phyloP scores from a whole-genome alignment of 1,284 basidiomycete species.

The Ustilago shanxiensis region DNA sequence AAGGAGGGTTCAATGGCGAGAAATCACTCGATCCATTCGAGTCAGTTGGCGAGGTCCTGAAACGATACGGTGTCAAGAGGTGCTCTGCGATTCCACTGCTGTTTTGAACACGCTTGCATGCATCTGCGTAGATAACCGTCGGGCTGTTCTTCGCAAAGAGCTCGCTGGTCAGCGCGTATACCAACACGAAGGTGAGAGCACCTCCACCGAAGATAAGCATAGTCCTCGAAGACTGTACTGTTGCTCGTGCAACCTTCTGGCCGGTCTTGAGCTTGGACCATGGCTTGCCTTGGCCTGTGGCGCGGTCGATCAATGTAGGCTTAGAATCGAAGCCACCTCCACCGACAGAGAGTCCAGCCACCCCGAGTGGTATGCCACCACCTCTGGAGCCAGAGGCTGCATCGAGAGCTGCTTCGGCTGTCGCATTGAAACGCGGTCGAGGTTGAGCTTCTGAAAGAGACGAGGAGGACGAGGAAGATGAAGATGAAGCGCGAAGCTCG shows the following conservation, averaged over 20 bases:
- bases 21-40: conserved; percentile 41
- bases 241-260: conserved; percentile 87
- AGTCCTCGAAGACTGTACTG: conserved; percentile 79
- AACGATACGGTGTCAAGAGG: conserved; percentile 60
- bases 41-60: conserved; percentile 51
- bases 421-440: conserved; percentile 42
- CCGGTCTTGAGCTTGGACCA: conserved; percentile 85
- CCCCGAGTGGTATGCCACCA: conserved; percentile 39
- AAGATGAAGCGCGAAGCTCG: conserved; percentile 33
- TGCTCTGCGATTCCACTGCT: conserved; percentile 73
- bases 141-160: conserved; percentile 93
- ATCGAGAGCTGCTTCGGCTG: conserved; percentile 49
- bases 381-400: conserved; percentile 31
- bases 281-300: conserved; percentile 66
- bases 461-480: conserved; percentile 35
- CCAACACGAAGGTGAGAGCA: conserved; percentile 75
- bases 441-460: conserved; percentile 30
- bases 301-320: conserved; percentile 41
- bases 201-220: conserved; percentile 82
- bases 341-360: conserved; percentile 34
- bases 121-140: conserved; percentile 86
- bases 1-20: conserved; percentile 59
- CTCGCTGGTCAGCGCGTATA: conserved; percentile 87
- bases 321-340: conserved; percentile 15
- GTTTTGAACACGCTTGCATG: conserved; percentile 83